Evolutionary conservation across 495 filamentous ascomycete genomes (phyloP).

Genomic region (Penicillium goetzii): DNA sequence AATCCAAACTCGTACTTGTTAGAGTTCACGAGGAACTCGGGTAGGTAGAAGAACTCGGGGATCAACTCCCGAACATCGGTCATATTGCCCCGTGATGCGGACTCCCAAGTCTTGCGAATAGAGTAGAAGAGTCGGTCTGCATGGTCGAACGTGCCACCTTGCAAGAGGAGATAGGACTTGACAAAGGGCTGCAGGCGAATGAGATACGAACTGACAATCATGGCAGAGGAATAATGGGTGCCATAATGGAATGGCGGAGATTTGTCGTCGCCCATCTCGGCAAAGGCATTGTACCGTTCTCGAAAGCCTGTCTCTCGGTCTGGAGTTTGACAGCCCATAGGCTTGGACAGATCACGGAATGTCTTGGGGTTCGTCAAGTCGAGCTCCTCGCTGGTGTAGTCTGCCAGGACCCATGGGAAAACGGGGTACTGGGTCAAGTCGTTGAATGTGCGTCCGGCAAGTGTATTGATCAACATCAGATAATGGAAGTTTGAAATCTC

Average conservation of each 20-base stretch:
- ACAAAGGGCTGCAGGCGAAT: constrained; percentile 96
- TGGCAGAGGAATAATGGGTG: constrained; percentile 97
- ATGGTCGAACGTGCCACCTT: constrained; percentile 96
- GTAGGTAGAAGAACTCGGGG: constrained; percentile 95
- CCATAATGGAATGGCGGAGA: constrained; percentile 92
- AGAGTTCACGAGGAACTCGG: constrained; percentile 88
- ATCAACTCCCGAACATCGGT: constrained; percentile 91
- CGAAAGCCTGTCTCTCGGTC: constrained; percentile 75
- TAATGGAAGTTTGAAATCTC: constrained; percentile 99
- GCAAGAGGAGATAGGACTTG: constrained; percentile 93
- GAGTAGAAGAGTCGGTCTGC: constrained; percentile 95
- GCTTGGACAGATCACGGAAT: constrained; percentile 91
- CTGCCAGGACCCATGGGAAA: constrained; percentile 94
- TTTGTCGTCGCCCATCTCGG: constrained; percentile 83
- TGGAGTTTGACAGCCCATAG: constrained; percentile 91
- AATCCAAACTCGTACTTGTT: constrained; percentile 93
- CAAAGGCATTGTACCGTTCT: constrained; percentile 83
- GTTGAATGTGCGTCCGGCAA: constrained; percentile 96
- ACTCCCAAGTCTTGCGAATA: constrained; percentile 86
- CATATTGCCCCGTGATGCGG: constrained; percentile 87
- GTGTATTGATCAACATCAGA: constrained; percentile 96
- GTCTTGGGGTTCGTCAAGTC: constrained; percentile 80
- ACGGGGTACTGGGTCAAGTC: constrained; percentile 98
- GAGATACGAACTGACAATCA: constrained; percentile 96
- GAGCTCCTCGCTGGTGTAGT: constrained; percentile 95